These are phyloP conservation scores for Talaromyces borbonicus DNA, from an alignment of 495 filamentous ascomycete species.

Conservation along the genomic window DNA sequence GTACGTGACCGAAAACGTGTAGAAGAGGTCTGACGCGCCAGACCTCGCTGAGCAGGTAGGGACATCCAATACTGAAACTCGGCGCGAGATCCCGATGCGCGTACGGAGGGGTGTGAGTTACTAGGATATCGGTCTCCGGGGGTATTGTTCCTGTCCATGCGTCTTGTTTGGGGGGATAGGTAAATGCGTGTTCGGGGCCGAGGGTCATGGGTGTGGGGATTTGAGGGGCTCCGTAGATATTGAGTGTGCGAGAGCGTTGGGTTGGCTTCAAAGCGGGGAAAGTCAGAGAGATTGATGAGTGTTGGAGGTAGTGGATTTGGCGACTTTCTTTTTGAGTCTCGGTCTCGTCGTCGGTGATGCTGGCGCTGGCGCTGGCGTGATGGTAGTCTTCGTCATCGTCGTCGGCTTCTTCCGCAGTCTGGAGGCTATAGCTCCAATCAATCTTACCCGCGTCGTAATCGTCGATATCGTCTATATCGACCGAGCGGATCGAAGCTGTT, in stretches of 20 bases:
- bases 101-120: slow-evolving; percentile 68
- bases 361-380: too few species aligned
- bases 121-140: slow-evolving; percentile 62
- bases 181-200: slow-evolving; percentile 56
- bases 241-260: slow-evolving; percentile 30
- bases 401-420: not conserved
- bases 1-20: slow-evolving; percentile 87
- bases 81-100: slow-evolving; percentile 64
- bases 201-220: slow-evolving; percentile 46
- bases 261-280: slow-evolving; percentile 18
- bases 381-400: too few species aligned
- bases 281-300: slow-evolving; percentile 41
- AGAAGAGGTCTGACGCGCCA: slow-evolving; percentile 71
- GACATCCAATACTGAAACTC: slow-evolving; percentile 56
- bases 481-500: slow-evolving; percentile 29
- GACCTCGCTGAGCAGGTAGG: slow-evolving; percentile 60
- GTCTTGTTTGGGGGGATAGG: slow-evolving; percentile 49
- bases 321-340: slow-evolving; percentile 24
- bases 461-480: slow-evolving; percentile 21
- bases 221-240: slow-evolving; percentile 55
- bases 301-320: slow-evolving; percentile 55
- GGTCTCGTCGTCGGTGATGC: not conserved
- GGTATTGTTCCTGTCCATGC: slow-evolving; percentile 63
- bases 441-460: slow-evolving; percentile 29
- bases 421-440: slow-evolving; percentile 33